A percentile compares a stretch with the other conserved stretches of the same genome.
phyloP scores from a whole-genome alignment of 257 asterid genomes.

The Thymus mandschuricus region DNA sequence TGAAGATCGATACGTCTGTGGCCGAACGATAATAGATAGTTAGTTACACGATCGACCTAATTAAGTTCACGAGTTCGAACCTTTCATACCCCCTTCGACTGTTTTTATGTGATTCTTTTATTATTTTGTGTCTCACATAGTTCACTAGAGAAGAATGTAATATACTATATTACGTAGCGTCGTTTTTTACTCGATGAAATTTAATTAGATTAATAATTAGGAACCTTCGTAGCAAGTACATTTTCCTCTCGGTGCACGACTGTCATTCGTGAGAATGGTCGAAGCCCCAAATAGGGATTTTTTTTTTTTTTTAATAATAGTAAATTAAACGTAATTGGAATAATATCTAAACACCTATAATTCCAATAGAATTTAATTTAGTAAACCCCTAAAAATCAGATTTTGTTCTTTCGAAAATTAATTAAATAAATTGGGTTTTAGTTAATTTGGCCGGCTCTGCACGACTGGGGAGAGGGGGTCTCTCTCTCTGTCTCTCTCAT shows the following conservation, averaged over 20 bases:
- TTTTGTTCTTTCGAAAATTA: constrained; percentile 15
- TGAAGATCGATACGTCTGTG: too few species aligned
- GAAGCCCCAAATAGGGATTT: not conserved
- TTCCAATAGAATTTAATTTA: not conserved
- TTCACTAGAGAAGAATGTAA: too few species aligned
- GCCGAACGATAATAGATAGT: too few species aligned
- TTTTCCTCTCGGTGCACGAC: constrained; percentile 29
- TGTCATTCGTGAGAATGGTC: not conserved
- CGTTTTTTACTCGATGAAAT: too few species aligned
- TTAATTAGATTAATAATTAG: not conserved
- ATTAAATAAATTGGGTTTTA: not conserved
- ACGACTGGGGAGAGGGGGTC: constrained; percentile 18
- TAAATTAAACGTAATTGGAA: constrained; percentile 4
- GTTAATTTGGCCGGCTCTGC: constrained; percentile 36
- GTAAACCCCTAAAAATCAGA: constrained; percentile 22
- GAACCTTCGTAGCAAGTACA: constrained; percentile 21
- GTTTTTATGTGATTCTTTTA: not conserved
- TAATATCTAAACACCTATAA: constrained; percentile 21
- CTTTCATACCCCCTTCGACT: too few species aligned
- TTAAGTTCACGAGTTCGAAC: too few species aligned
- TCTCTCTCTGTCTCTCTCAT: too few species aligned
- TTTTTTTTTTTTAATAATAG: too few species aligned
- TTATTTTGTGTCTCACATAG: not conserved
- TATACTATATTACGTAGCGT: too few species aligned
- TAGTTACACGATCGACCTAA: too few species aligned